Conservation (phyloP, 2,329 filamentous ascomycete species). For the Aspergillus sp. region DNA sequence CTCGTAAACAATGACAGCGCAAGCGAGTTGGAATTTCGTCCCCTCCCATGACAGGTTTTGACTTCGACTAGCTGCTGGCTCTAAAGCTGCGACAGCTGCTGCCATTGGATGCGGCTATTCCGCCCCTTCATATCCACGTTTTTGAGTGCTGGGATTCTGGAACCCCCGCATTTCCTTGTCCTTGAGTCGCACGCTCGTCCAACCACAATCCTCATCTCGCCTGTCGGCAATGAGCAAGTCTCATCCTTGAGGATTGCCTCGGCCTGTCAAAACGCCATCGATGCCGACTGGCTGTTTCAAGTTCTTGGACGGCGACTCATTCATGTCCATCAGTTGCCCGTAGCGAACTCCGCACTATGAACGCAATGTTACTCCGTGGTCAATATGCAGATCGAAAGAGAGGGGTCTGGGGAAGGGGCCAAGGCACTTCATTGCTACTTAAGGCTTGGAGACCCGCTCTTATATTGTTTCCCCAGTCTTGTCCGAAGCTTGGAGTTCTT, state of each 20-base stretch:
- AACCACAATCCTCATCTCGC: slow-evolving; percentile 8
- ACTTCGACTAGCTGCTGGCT: slow-evolving; percentile 9
- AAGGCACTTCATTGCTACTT: background rate
- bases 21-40: background rate
- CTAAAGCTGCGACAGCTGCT: background rate
- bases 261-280: slow-evolving; percentile 27
- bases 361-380: slow-evolving; percentile 3
- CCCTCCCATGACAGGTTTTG: slow-evolving; percentile 2
- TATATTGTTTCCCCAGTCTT: slow-evolving; percentile 19
- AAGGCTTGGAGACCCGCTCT: slow-evolving; percentile 1
- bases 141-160: background rate
- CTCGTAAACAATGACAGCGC: background rate
- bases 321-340: slow-evolving; percentile 1
- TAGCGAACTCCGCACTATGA: slow-evolving; percentile 2
- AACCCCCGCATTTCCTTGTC: slow-evolving; percentile 17
- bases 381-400: slow-evolving; percentile 10
- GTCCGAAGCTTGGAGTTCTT: slow-evolving; percentile 12
- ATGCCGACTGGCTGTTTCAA: slow-evolving; percentile 18
- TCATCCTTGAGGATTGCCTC: slow-evolving; percentile 28
- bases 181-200: slow-evolving; percentile 8
- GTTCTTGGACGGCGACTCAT: slow-evolving; percentile 22
- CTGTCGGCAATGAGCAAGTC: slow-evolving; percentile 16
- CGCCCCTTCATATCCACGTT: slow-evolving; percentile 7
- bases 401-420: background rate
- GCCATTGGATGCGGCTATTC: slow-evolving; percentile 4